phyloP scores from a whole-genome alignment of 2,329 filamentous ascomycete species.

The Lasiodiplodia gonubiensis region DNA sequence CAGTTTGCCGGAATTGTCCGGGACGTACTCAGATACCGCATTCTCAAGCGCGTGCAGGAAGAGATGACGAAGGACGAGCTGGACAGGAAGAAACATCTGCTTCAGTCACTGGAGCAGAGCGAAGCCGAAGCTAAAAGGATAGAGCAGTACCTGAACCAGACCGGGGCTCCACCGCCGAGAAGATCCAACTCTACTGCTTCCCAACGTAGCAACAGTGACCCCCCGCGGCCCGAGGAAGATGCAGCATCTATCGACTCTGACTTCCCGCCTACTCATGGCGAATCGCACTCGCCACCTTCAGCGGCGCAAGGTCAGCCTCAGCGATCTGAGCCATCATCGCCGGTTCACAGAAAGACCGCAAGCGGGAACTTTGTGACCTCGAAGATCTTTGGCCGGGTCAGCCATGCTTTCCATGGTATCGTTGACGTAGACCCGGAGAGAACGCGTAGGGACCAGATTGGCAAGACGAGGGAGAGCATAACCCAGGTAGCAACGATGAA shows the following conservation, averaged over 20 bases:
- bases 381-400: conserved; percentile 92
- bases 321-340: conserved; percentile 36
- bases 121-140: conserved; percentile 92
- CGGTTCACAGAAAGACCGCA: conserved; percentile 74
- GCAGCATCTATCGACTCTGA: conserved; percentile 94
- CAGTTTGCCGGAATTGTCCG: conserved; percentile 96
- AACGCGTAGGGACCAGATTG: conserved; percentile 89
- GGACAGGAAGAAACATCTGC: conserved; percentile 78
- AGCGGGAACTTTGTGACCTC: conserved; percentile 88
- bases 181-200: conserved; percentile 69
- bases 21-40: conserved; percentile 83
- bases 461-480: conserved; percentile 91
- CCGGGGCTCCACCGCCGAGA: conserved; percentile 69
- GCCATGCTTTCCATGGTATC: conserved; percentile 93
- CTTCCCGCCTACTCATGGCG: conserved; percentile 87
- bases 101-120: conserved; percentile 90
- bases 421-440: conserved; percentile 95
- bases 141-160: conserved; percentile 80
- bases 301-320: conserved; percentile 72
- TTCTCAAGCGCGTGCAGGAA: conserved; percentile 93
- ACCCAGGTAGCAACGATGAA: conserved; percentile 54
- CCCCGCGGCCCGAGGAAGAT: conserved; percentile 67
- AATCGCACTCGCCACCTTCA: conserved; percentile 68
- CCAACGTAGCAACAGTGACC: conserved; percentile 48
- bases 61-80: conserved; percentile 96